Conservation (phyloP, 2,329 filamentous ascomycete genomes). For the Celoporthe dispersa region DNA sequence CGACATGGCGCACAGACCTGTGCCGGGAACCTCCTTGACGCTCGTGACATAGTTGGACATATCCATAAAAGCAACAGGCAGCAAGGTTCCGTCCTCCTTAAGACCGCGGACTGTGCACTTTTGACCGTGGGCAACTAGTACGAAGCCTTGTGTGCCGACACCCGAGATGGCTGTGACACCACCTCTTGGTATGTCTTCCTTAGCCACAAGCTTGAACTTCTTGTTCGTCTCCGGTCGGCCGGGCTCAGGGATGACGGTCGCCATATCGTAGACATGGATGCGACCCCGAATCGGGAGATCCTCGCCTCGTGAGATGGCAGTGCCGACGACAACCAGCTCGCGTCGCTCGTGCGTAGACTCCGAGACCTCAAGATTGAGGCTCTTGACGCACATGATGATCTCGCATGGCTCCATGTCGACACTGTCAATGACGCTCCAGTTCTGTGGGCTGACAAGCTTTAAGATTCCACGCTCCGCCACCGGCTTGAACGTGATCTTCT, state of each 20-base stretch:
- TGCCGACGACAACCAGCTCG: constrained; percentile 82
- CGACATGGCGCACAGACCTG: constrained; percentile 83
- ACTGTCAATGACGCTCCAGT: constrained; percentile 78
- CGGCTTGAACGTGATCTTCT: constrained; percentile 68
- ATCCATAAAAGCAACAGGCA: constrained; percentile 96
- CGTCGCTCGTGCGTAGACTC: constrained; percentile 87
- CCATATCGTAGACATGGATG: constrained; percentile 89
- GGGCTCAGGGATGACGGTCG: constrained; percentile 88
- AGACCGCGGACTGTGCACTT: constrained; percentile 97
- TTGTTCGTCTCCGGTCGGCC: constrained; percentile 83
- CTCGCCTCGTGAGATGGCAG: constrained; percentile 84
- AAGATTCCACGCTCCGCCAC: constrained; percentile 72
- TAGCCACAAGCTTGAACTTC: constrained; percentile 82
- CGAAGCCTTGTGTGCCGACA: constrained; percentile 84
- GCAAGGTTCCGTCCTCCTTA: constrained; percentile 89
- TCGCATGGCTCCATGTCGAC: constrained; percentile 76
- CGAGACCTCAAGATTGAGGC: constrained; percentile 84
- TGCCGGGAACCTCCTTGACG: constrained; percentile 81
- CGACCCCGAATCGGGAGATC: constrained; percentile 84
- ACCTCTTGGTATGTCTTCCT: constrained; percentile 89
- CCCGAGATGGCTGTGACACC: constrained; percentile 86
- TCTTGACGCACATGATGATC: constrained; percentile 79
- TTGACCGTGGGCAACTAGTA: constrained; percentile 90
- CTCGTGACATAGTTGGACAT: constrained; percentile 92
- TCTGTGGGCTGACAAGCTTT: constrained; percentile 77